A percentile compares a stretch with the other conserved stretches of the same genome.
Evolutionary conservation across 768 basidiomycete genomes (phyloP).

Genomic region (Suillus tomentosus): DNA sequence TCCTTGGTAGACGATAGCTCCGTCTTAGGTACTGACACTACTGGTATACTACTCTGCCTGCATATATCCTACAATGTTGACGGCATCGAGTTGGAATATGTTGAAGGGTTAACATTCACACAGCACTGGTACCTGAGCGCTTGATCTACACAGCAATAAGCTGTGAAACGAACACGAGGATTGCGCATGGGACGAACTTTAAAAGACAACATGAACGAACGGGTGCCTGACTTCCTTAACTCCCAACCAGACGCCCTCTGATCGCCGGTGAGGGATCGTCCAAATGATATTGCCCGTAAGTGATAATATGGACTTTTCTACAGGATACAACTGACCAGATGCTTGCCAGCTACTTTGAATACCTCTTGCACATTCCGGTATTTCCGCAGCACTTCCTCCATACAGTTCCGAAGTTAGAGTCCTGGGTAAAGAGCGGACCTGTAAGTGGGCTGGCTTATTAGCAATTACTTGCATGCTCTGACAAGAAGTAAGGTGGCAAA

Average conservation of each 20-base stretch:
- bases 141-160: background rate
- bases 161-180: background rate
- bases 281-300: background rate
- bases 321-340: too few relatives aligned
- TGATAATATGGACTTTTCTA: background rate
- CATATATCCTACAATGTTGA: too few relatives aligned
- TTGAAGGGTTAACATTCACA: background rate
- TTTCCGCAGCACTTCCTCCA: too few relatives aligned
- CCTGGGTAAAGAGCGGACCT: too few relatives aligned
- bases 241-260: background rate
- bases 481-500: too few relatives aligned
- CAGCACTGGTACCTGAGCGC: background rate
- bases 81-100: too few relatives aligned
- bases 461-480: too few relatives aligned
- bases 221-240: background rate
- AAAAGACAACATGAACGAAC: background rate
- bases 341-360: background rate
- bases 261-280: background rate
- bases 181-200: background rate
- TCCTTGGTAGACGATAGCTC: too few relatives aligned
- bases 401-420: too few relatives aligned
- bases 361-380: background rate
- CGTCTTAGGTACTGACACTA: too few relatives aligned
- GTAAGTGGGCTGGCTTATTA: too few relatives aligned
- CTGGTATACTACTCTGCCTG: too few relatives aligned